Percentiles rank a stretch among this genome's conserved stretches.
phyloP scores from a whole-genome alignment of 1,284 basidiomycete species.

The Cronartium ribicola region DNA sequence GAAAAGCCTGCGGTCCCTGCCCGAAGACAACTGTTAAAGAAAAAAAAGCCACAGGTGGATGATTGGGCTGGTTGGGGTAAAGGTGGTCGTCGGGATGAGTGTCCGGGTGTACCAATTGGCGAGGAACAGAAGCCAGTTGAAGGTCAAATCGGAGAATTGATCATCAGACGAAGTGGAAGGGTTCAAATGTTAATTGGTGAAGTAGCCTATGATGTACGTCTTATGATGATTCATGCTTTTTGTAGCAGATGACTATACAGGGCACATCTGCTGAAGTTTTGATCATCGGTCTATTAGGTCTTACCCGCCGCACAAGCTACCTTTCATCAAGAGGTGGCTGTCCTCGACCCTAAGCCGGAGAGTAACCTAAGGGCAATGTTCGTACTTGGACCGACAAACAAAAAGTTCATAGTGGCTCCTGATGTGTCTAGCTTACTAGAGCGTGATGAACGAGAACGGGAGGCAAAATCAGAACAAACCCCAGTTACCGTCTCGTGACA shows the following conservation, averaged over 20 bases:
- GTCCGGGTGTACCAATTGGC: conserved; percentile 16
- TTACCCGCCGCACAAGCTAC: conserved; percentile 24
- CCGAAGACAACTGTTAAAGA: conserved; percentile 13
- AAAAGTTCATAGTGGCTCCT: conserved; percentile 38
- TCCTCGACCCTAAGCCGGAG: conserved; percentile 27
- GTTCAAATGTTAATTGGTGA: conserved; percentile 36
- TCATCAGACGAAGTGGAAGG: conserved; percentile 24
- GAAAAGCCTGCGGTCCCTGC: background rate
- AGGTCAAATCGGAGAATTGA: conserved; percentile 30
- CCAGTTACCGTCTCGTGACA: background rate
- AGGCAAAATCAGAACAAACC: background rate
- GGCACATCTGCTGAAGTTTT: background rate
- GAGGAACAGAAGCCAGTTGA: conserved; percentile 1
- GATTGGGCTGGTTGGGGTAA: conserved; percentile 41
- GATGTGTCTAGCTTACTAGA: conserved; percentile 25
- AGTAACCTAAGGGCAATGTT: conserved; percentile 26
- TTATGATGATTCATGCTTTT: background rate
- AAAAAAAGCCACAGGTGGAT: conserved; percentile 34
- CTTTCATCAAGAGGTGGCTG: conserved; percentile 40
- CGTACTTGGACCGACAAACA: conserved; percentile 13
- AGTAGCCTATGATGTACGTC: conserved; percentile 27
- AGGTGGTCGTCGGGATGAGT: conserved; percentile 16
- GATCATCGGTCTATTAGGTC: background rate
- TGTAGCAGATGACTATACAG: background rate
- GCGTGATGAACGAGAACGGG: conserved; percentile 13